These are phyloP conservation scores for Suhomyces atakaporum DNA, from an alignment of 1,139 yeast genomes.

Conservation along the genomic window DNA sequence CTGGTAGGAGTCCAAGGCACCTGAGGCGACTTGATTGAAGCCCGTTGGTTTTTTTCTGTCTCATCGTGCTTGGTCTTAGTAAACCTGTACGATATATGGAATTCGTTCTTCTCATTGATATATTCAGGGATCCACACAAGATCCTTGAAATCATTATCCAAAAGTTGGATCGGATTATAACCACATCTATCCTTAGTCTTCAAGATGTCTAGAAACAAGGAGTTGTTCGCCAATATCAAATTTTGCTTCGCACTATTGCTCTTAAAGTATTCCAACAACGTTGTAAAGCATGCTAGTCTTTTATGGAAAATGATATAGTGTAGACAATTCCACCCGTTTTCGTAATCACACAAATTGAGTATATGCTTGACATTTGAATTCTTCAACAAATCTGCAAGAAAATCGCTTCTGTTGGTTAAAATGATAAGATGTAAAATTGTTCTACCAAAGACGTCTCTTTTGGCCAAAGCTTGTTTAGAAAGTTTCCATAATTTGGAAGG, in stretches of 20 bases:
- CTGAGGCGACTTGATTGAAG: conserved; percentile 11
- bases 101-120: conserved; percentile 34
- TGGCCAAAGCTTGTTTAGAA: conserved; percentile 42
- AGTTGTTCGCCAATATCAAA: conserved; percentile 23
- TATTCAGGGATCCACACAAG: conserved; percentile 48
- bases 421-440: conserved; percentile 62
- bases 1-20: conserved; percentile 33
- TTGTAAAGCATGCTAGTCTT: conserved; percentile 56
- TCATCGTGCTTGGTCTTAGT: conserved; percentile 10
- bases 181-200: conserved; percentile 69
- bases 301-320: conserved; percentile 69
- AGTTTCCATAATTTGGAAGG: conserved; percentile 29
- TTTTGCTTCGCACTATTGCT: conserved; percentile 14
- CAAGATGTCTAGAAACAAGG: conserved; percentile 36
- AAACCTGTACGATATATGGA: conserved; percentile 28
- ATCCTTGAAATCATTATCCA: conserved; percentile 45
- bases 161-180: conserved; percentile 61
- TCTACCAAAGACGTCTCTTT: conserved; percentile 75
- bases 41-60: conserved; percentile 7
- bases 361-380: conserved; percentile 43
- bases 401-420: conserved; percentile 50
- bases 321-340: conserved; percentile 82
- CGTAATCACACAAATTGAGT: conserved; percentile 57
- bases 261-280: conserved; percentile 42
- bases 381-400: conserved; percentile 48